Conservation (phyloP, 768 basidiomycete species). For the Hemileccinum rubropunctum region DNA sequence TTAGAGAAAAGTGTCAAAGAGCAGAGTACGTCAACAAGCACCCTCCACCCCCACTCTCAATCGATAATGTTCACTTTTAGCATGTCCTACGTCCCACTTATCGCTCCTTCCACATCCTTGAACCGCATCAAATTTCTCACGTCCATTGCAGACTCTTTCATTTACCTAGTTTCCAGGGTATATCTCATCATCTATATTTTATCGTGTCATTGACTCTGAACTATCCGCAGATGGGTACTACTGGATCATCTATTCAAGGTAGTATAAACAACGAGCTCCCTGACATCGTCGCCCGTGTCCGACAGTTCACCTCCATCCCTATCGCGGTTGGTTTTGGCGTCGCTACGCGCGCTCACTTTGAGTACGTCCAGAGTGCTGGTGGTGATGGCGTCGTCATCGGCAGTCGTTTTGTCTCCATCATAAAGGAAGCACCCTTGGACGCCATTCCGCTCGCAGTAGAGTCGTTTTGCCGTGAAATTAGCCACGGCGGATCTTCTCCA, state of each 20-base stretch:
- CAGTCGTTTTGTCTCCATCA: conserved; percentile 76
- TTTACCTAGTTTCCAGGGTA: conserved; percentile 98
- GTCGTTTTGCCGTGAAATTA: conserved; percentile 73
- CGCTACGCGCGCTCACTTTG: conserved; percentile 85
- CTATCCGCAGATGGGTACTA: conserved; percentile 85
- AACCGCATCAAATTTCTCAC: conserved; percentile 87
- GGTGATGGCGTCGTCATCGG: conserved; percentile 96
- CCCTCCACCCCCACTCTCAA: neutral
- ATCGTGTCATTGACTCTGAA: conserved; percentile 1
- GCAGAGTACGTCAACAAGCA: conserved; percentile 58
- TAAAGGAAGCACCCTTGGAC: conserved; percentile 59
- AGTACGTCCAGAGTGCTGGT: conserved; percentile 79
- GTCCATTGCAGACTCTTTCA: conserved; percentile 94
- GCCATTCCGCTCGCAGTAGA: conserved; percentile 56
- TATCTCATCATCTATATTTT: conserved; percentile 8
- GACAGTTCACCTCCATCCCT: conserved; percentile 73
- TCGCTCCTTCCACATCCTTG: conserved; percentile 90
- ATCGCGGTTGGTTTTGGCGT: conserved; percentile 98
- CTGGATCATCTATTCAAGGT: conserved; percentile 79
- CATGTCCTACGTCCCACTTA: conserved; percentile 90
- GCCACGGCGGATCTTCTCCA: conserved; percentile 35
- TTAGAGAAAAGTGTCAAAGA: conserved; percentile 83
- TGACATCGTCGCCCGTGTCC: conserved; percentile 79
- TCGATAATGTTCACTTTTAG: conserved; percentile 39
- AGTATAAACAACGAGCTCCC: conserved; percentile 76